phyloP scores from a whole-genome alignment of 257 asterid species.

The Solanum chiquidenum region DNA sequence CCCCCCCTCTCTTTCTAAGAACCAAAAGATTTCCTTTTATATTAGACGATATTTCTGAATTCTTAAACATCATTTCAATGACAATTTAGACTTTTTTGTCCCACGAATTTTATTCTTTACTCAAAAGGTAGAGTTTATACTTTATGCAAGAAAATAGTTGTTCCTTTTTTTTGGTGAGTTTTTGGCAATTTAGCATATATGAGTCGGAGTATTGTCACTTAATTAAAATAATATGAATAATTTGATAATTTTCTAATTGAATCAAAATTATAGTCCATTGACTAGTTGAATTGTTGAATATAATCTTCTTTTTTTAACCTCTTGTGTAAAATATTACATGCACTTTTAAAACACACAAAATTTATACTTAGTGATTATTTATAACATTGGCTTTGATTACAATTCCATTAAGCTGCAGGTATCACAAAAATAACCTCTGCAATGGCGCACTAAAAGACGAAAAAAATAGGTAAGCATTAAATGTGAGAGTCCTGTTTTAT shows the following conservation, averaged over 20 bases:
- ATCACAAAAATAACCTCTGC: rapidly evolving
- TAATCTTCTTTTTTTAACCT: not conserved
- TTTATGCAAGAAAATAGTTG: not conserved
- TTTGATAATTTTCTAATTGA: not conserved
- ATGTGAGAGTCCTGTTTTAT: rapidly evolving
- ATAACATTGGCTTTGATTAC: not conserved
- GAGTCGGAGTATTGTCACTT: not conserved
- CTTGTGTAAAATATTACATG: not conserved
- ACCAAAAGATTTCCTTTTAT: not conserved
- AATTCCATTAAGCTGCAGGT: rapidly evolving
- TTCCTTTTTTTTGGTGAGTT: not conserved
- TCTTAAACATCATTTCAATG: not conserved
- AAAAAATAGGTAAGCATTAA: not conserved
- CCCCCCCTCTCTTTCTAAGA: not conserved
- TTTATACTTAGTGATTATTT: not conserved
- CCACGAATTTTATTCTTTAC: not conserved
- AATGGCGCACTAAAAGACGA: not conserved
- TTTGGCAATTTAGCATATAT: not conserved
- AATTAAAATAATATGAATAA: not conserved
- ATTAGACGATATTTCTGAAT: not conserved
- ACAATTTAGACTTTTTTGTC: not conserved
- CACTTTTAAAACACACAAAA: not conserved
- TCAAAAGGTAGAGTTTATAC: not conserved
- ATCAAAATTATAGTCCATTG: not conserved
- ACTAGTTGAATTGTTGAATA: not conserved